Evolutionary conservation across 2,329 filamentous ascomycete species (phyloP).

Genomic region (Grosmannia huntii): DNA sequence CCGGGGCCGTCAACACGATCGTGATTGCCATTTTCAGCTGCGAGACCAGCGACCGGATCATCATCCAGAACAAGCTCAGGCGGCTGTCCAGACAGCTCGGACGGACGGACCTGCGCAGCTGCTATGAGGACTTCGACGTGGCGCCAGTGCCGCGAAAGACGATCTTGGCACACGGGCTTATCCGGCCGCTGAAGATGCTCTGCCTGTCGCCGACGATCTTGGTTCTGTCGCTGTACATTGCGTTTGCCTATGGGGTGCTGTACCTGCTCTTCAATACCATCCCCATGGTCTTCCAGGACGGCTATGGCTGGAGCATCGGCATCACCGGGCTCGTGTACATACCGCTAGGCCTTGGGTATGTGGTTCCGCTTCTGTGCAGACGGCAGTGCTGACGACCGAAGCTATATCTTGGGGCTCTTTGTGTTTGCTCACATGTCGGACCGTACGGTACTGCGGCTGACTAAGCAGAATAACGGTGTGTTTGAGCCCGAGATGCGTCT

Average conservation of each 20-base stretch:
- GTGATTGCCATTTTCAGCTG: constrained; percentile 27
- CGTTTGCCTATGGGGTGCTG: constrained; percentile 37
- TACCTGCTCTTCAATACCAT: constrained; percentile 43
- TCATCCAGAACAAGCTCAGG: constrained; percentile 35
- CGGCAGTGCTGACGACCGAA: neutral
- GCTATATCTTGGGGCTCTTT: constrained; percentile 14
- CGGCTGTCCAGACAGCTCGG: constrained; percentile 32
- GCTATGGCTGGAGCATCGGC: constrained; percentile 33
- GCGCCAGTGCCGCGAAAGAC: constrained; percentile 11
- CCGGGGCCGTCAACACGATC: constrained; percentile 21
- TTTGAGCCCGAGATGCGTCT: constrained; percentile 25
- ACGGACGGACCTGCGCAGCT: constrained; percentile 30
- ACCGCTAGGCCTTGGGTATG: constrained; percentile 23
- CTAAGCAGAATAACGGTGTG: constrained; percentile 23
- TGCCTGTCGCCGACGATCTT: constrained; percentile 35
- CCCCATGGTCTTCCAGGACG: constrained; percentile 32
- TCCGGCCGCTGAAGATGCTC: constrained; percentile 39
- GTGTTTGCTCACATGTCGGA: constrained; percentile 23
- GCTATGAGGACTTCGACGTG: constrained; percentile 21
- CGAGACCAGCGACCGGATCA: constrained; percentile 36
- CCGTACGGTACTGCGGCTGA: constrained; percentile 24
- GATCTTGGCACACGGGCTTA: constrained; percentile 26
- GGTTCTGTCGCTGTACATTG: constrained; percentile 33
- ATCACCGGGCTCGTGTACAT: constrained; percentile 37
- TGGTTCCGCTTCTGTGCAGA: neutral